Evolutionary conservation across 2,329 filamentous ascomycete genomes (phyloP).

Genomic region (Sclerotinia spermophila): DNA sequence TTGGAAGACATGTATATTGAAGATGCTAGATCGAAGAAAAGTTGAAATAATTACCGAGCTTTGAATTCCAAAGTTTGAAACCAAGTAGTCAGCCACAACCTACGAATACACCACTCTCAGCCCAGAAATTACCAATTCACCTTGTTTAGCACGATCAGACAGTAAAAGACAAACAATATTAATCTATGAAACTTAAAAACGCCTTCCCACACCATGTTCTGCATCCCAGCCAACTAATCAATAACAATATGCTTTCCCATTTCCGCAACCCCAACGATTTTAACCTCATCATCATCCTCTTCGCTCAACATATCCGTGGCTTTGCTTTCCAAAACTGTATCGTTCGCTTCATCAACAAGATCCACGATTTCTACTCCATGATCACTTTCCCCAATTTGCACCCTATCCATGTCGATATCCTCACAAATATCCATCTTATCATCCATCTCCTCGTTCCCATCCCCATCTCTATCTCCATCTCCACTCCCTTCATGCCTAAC

Average conservation of each 20-base stretch:
- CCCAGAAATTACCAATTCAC: too few relatives aligned
- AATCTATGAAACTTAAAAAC: neutral
- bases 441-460: neutral
- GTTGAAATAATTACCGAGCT: too few relatives aligned
- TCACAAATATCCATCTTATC: neutral
- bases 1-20: too few relatives aligned
- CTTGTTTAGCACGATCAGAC: neutral
- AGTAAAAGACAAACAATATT: neutral
- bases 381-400: neutral
- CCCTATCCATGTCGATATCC: neutral
- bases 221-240: neutral
- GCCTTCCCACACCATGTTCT: neutral
- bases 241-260: neutral
- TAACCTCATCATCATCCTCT: neutral
- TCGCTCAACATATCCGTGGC: too few relatives aligned
- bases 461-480: neutral
- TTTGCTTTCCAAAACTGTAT: neutral
- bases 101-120: too few relatives aligned
- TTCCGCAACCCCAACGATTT: neutral
- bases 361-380: neutral
- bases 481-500: conserved; percentile 29
- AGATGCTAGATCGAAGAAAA: too few relatives aligned
- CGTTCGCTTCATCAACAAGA: neutral
- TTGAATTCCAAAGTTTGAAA: too few relatives aligned
- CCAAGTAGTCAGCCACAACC: too few relatives aligned